Evolutionary conservation across 2,329 filamentous ascomycete species (phyloP).

Genomic region (Pseudopyrenochaeta lycopersici): DNA sequence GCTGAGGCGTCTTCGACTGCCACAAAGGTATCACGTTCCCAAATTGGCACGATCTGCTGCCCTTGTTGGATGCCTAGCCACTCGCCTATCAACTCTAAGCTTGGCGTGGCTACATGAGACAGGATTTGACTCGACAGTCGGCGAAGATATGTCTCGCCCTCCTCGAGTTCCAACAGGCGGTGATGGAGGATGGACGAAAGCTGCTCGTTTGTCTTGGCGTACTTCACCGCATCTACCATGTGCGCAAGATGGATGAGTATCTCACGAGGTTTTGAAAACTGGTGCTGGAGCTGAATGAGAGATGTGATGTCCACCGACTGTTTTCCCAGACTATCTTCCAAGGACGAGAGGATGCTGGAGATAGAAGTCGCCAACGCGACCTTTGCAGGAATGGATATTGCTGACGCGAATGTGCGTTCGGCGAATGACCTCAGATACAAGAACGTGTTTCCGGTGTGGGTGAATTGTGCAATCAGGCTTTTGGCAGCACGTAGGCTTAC

Average conservation of each 20-base stretch:
- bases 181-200: slow-evolving; percentile 50
- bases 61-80: slow-evolving; percentile 74
- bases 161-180: slow-evolving; percentile 62
- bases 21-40: slow-evolving; percentile 42
- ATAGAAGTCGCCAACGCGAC: slow-evolving; percentile 55
- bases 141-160: slow-evolving; percentile 68
- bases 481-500: slow-evolving; percentile 59
- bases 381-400: slow-evolving; percentile 47
- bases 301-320: slow-evolving; percentile 38
- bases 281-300: slow-evolving; percentile 52
- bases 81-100: slow-evolving; percentile 72
- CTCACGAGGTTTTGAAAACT: slow-evolving; percentile 57
- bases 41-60: slow-evolving; percentile 33
- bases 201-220: slow-evolving; percentile 53
- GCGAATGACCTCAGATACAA: slow-evolving; percentile 47
- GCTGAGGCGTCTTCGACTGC: slow-evolving; percentile 34
- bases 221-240: slow-evolving; percentile 57
- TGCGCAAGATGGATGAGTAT: slow-evolving; percentile 63
- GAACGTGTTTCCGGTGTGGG: slow-evolving; percentile 49
- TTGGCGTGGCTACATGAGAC: slow-evolving; percentile 69
- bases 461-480: slow-evolving; percentile 61
- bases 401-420: slow-evolving; percentile 46
- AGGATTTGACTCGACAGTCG: slow-evolving; percentile 74
- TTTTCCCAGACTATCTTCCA: slow-evolving; percentile 52
- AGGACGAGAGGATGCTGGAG: slow-evolving; percentile 48